phyloP scores from a whole-genome alignment of 208 protist genomes.

The Acanthamoeba culbertsoni region DNA sequence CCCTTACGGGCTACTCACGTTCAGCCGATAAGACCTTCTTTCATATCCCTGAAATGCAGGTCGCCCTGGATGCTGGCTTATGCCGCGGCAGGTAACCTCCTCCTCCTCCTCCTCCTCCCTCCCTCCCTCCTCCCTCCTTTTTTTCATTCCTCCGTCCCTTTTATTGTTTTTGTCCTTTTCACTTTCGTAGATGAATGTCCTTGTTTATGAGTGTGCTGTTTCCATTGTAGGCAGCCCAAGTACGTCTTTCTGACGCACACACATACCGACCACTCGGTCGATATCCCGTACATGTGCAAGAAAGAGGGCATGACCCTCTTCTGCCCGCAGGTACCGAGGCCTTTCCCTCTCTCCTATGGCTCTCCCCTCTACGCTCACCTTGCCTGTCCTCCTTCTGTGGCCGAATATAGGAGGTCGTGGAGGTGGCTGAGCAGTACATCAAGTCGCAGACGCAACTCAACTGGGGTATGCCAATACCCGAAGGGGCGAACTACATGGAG shows the following conservation, averaged over 20 bases:
- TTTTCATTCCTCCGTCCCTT: not conserved
- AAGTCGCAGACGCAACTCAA: not conserved
- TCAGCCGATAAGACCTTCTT: constrained; percentile 53
- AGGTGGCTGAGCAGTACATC: not conserved
- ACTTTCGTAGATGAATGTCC: too few species aligned
- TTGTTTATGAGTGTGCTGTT: not conserved
- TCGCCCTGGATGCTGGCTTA: constrained; percentile 16
- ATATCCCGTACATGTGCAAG: not conserved
- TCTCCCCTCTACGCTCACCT: not conserved
- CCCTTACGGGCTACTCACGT: constrained; percentile 30
- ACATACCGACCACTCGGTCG: constrained; percentile 1
- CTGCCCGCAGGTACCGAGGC: not conserved
- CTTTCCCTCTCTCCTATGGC: too few species aligned
- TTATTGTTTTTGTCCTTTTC: not conserved
- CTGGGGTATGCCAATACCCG: not conserved
- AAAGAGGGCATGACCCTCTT: constrained; percentile 38
- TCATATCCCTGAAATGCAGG: not conserved
- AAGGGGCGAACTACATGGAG: not conserved
- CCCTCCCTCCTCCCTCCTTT: not conserved
- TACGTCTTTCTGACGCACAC: constrained; percentile 48
- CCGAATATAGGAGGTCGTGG: not conserved
- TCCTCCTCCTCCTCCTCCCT: not conserved
- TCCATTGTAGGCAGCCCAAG: not conserved
- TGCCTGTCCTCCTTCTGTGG: not conserved
- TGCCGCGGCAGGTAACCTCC: not conserved